Evolutionary conservation across 495 filamentous ascomycete species (phyloP).

Genomic region (Penicillium salamii): DNA sequence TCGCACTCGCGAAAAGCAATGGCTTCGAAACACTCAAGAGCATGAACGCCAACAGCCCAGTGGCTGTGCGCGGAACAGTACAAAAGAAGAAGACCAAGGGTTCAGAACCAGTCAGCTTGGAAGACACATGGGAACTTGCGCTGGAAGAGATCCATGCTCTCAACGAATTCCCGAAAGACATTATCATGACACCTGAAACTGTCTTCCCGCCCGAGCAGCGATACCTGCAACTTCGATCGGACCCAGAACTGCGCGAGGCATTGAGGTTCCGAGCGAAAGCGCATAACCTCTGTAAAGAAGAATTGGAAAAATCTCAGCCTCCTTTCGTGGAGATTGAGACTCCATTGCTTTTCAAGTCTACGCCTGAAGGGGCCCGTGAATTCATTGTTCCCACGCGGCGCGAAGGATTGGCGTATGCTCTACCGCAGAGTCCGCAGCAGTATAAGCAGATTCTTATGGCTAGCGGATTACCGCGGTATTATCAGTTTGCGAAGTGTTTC

Average conservation of each 20-base stretch:
- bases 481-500: constrained; percentile 92
- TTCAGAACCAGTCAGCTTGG: constrained; percentile 10
- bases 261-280: constrained; percentile 56
- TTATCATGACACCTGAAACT: constrained; percentile 68
- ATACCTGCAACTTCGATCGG: constrained; percentile 80
- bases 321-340: constrained; percentile 84
- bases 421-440: constrained; percentile 96
- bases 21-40: constrained; percentile 46
- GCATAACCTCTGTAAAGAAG: constrained; percentile 48
- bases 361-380: constrained; percentile 91
- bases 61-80: constrained; percentile 48
- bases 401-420: constrained; percentile 74
- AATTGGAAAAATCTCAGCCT: constrained; percentile 40
- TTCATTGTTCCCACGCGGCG: constrained; percentile 89
- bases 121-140: constrained; percentile 56
- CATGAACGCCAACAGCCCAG: constrained; percentile 49
- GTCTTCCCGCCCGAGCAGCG: constrained; percentile 70
- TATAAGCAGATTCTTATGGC: constrained; percentile 99
- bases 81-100: constrained; percentile 40
- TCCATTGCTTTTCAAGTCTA: constrained; percentile 93
- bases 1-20: constrained; percentile 45
- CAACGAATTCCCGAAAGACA: constrained; percentile 73
- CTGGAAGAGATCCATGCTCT: constrained; percentile 62
- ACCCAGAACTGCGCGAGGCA: constrained; percentile 58
- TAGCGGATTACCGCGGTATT: constrained; percentile 76